Base-by-base conservation (phyloP, 371 early-diverging fungal species). In the Mortierella sp. region DNA sequence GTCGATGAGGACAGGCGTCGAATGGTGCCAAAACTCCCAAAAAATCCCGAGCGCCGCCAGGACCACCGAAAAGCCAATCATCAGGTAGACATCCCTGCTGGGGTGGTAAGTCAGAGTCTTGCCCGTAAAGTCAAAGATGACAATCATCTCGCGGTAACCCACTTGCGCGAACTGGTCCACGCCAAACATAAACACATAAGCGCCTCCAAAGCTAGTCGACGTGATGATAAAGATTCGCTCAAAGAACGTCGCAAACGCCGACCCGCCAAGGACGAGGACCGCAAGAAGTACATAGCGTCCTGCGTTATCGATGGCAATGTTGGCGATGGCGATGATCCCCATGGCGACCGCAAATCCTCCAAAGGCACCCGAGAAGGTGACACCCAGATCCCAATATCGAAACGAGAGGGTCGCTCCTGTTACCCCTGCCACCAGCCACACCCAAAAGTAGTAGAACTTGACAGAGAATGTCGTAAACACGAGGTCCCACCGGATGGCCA, bases 141-240 rank as follows among this genome's bases (percentile, higher is more conserved):
- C 87, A 75, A 88, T 75, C 87, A 87, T 87, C 41, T 88, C 88
- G 4, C 84, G 79, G 75, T 83, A 88, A 24, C 88, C 87, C 63
- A 85, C 82, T 51, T 84, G 84, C 18, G 71, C 74, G 74, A 88
- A 87, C 80, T 87, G 70, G 35, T 88, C 88, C 7, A 87, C 72
- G 32, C 88, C 88, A 65, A 79, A 88, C 83, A 88, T 83, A 49
- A 87, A 48, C 56, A 84, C 65, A 54, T 81, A 87, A 10, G 87
- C 81, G 63, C 88, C 88, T 14, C 84, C 88, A 41, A 81, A 77
- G 27, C 84, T 82, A 24, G 87, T 84, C 18, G 82, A 75, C 29
- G 74, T 14, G 48, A 88, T 82, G 38, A 88, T 79, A 49, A 87
- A 81, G 21, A 77, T 2, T 4, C 82, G 78, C 54, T 87, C 87